Evolutionary conservation across 179 eudicot species (phyloP), one percentile per base, ranked within the genome.

Genomic region (Spergularia azorica): DNA sequence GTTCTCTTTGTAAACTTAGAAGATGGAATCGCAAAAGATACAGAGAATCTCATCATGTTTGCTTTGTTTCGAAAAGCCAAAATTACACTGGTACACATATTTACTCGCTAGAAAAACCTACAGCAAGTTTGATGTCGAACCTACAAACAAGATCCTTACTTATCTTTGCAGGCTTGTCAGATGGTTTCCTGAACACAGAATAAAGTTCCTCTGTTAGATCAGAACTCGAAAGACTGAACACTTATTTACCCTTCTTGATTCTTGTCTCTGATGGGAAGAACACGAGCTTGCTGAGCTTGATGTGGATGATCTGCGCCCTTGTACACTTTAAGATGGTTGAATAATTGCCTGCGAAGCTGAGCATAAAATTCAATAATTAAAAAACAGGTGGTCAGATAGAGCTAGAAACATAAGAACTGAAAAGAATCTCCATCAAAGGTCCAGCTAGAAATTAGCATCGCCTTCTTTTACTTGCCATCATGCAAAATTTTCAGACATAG

Each of bases 301-400:
- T 95, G 99, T 5, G 99, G 99, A 79, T 95, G 99, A 56, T 86
- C 87, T 17, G 98, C 87, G 10, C 99, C 99, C 65, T 79, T 81
- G 84, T 95, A 95, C 64, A 95, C 97, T 90, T 95, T 93, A 8
- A 95, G 97, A 81, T 95, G 99, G 86, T 82, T 90, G 81, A 95
- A 95, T 36, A 93, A 76, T 16, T 84, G 66, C 58, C 99, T 89
- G 6, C 99, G 97, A 26, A 95, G 93, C 98, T 95, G 96, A 79
- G 85, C n/a, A 76, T 56, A 18, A n/a, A 26, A 68, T 21, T 11
- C 21, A 17, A 32, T 51, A 36, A 66, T 14, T 6, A 7, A 9
- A 3, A 8, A 56, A 5, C 3, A 1, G 2, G 8, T 57, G 10
- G 21, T 32, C 5, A 3, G 32, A 3, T 32, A 20, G 12, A 26